Conservation (phyloP, 2,329 filamentous ascomycete species). For the Tolypocladium tundrense region DNA sequence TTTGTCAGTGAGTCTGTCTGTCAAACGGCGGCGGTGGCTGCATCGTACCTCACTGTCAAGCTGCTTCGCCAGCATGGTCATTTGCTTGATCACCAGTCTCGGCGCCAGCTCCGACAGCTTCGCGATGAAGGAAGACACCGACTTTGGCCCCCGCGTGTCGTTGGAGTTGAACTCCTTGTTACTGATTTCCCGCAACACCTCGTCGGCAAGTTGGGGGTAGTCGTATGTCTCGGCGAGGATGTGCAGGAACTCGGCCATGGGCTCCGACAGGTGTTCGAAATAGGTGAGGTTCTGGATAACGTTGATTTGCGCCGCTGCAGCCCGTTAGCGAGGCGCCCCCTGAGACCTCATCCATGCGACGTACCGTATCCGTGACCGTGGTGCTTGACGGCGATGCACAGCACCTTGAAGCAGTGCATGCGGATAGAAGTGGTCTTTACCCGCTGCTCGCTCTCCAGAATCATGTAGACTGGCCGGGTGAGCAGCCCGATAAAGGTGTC, state of each 20-base stretch:
- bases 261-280: slow-evolving; percentile 96
- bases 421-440: slow-evolving; percentile 81
- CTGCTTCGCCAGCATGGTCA: slow-evolving; percentile 89
- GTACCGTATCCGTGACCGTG: slow-evolving; percentile 92
- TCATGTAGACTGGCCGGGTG: slow-evolving; percentile 84
- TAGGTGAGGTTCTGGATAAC: slow-evolving; percentile 97
- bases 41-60: slow-evolving; percentile 73
- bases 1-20: slow-evolving; percentile 12
- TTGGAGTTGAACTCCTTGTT: slow-evolving; percentile 98
- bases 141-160: slow-evolving; percentile 90
- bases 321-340: slow-evolving; percentile 14
- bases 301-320: slow-evolving; percentile 80
- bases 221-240: slow-evolving; percentile 97
- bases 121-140: slow-evolving; percentile 85
- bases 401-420: slow-evolving; percentile 95
- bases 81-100: slow-evolving; percentile 90
- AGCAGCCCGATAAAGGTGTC: slow-evolving; percentile 91
- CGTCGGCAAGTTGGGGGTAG: slow-evolving; percentile 88
- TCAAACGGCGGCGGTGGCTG: not conserved
- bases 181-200: slow-evolving; percentile 85
- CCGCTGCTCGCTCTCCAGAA: slow-evolving; percentile 87
- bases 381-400: slow-evolving; percentile 94
- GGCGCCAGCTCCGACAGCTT: slow-evolving; percentile 90
- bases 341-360: slow-evolving; percentile 11
- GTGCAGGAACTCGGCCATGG: slow-evolving; percentile 96